Evolutionary conservation across 306 rosid species (phyloP).

Genomic region (Prunus kanzakura): DNA sequence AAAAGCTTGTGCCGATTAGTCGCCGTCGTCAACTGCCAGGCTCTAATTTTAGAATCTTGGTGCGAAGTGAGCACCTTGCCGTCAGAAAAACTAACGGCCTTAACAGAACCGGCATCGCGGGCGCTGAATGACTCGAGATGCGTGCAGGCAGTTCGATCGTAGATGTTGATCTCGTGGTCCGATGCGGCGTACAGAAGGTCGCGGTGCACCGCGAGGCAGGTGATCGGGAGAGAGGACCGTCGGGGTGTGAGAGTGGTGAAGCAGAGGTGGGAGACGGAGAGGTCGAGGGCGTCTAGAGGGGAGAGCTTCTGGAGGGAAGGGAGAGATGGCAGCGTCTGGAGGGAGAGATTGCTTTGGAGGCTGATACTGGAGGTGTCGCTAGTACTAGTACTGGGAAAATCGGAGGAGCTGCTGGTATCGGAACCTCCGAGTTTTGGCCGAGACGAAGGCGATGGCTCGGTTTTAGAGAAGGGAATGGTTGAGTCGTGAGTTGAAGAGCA

Average conservation of each 20-base stretch:
- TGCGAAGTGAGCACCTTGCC: slow-evolving; percentile 60
- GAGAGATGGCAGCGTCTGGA: slow-evolving; percentile 74
- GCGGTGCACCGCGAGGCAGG: slow-evolving; percentile 55
- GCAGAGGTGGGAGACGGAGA: slow-evolving; percentile 43
- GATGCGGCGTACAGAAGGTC: slow-evolving; percentile 69
- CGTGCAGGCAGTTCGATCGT: slow-evolving; percentile 38
- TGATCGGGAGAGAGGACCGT: slow-evolving; percentile 39
- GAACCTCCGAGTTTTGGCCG: slow-evolving; percentile 16
- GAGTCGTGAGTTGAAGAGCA: slow-evolving; percentile 33
- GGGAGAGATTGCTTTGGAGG: slow-evolving; percentile 52
- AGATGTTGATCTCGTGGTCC: slow-evolving; percentile 59
- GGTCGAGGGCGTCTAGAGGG: slow-evolving; percentile 15
- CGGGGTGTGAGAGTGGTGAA: slow-evolving; percentile 37
- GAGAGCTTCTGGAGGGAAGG: slow-evolving; percentile 75
- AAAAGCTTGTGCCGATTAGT: slow-evolving; percentile 27
- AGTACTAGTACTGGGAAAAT: slow-evolving; percentile 22
- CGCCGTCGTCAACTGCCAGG: slow-evolving; percentile 38
- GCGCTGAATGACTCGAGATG: slow-evolving; percentile 39
- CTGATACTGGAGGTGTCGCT: slow-evolving; percentile 19
- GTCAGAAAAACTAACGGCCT: slow-evolving; percentile 47
- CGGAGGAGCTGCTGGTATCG: slow-evolving; percentile 35
- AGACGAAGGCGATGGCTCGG: neutral
- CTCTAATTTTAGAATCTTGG: slow-evolving; percentile 80
- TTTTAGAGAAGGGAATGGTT: slow-evolving; percentile 19
- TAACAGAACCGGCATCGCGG: slow-evolving; percentile 51